Conservation (phyloP, 2,329 filamentous ascomycete species). For the Amesomyces nigricolor region DNA sequence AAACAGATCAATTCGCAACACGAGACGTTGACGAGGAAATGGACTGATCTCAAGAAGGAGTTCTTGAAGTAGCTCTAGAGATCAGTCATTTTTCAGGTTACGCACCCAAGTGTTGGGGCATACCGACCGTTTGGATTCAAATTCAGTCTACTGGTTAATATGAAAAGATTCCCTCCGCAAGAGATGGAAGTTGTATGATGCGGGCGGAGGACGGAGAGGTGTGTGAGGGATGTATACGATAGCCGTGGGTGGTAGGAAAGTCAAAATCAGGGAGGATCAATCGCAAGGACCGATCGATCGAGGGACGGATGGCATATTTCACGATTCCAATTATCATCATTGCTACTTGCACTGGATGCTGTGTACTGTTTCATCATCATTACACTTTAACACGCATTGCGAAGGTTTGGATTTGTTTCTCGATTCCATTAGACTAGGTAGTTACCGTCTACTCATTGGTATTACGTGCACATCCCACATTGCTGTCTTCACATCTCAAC, state of each 20-base stretch:
- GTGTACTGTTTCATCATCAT: background rate
- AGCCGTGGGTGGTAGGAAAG: background rate
- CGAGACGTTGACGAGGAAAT: conserved; percentile 69
- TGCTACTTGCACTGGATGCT: background rate
- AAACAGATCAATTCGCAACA: conserved; percentile 56
- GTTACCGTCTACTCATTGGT: background rate
- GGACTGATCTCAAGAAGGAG: conserved; percentile 64
- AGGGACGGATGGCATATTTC: background rate
- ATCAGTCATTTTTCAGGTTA: no score
- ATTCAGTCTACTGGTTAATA: no score
- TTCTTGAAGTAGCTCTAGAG: conserved; percentile 31
- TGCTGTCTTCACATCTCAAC: no score
- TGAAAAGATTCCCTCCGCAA: background rate
- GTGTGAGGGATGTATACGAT: conserved; percentile 2
- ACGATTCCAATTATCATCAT: background rate
- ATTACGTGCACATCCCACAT: background rate
- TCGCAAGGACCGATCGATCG: conserved; percentile 1
- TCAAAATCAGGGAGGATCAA: background rate
- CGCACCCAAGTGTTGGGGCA: no score
- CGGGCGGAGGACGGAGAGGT: background rate
- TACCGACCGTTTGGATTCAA: no score
- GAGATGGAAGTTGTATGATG: background rate
- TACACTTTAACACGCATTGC: no score
- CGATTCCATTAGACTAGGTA: no score
- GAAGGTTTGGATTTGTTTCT: no score